Conservation (phyloP, 2,329 filamentous ascomycete species). For the Scedosporium boydii region DNA sequence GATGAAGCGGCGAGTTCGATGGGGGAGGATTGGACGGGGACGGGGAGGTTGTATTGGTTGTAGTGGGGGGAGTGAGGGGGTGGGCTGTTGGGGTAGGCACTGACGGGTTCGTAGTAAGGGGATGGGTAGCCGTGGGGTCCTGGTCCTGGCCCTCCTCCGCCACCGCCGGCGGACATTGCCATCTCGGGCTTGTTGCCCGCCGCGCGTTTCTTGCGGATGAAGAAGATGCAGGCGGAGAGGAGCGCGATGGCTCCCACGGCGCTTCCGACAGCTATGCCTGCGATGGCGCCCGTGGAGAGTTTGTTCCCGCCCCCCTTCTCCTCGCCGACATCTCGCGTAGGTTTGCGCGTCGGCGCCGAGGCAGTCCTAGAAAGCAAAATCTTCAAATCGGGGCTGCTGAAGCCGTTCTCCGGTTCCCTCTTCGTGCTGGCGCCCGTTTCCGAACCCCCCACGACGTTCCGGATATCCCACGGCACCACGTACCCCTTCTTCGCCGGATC, state of each 20-base stretch:
- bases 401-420: slow-evolving; percentile 37
- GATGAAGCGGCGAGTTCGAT: background rate
- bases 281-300: slow-evolving; percentile 30
- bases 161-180: background rate
- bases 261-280: slow-evolving; percentile 32
- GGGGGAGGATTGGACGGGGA: background rate
- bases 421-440: slow-evolving; percentile 43
- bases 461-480: slow-evolving; percentile 41
- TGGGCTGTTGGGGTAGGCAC: background rate
- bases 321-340: slow-evolving; percentile 34
- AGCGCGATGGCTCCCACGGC: slow-evolving; percentile 11
- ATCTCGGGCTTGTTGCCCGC: background rate
- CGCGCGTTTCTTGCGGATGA: background rate
- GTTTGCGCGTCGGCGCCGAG: slow-evolving; percentile 31
- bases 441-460: slow-evolving; percentile 39
- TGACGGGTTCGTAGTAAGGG: background rate
- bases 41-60: background rate
- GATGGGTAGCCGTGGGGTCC: background rate
- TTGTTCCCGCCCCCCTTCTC: slow-evolving; percentile 9
- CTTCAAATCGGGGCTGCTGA: slow-evolving; percentile 38
- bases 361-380: slow-evolving; percentile 44
- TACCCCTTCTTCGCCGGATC: slow-evolving; percentile 40
- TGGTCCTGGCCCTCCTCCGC: background rate
- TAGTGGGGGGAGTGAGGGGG: background rate
- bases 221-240: background rate